Base-by-base conservation (phyloP, 225 moss, liverwort and hornwort genomes). In the Sphagnum contortum region DNA sequence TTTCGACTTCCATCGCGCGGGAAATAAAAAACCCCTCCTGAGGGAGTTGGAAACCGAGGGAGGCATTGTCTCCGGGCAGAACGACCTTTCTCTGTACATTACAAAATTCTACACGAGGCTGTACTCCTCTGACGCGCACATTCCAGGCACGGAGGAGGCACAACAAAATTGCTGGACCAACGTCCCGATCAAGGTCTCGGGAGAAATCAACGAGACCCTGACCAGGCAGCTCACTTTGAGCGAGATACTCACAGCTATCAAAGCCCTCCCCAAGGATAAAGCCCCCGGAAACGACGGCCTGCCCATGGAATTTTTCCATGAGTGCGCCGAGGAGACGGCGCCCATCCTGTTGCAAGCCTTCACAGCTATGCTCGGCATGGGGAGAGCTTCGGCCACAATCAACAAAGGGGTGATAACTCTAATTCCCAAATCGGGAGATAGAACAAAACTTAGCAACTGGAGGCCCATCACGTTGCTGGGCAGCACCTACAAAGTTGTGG, bases 281-380 rank as follows among this genome's bases (percentile, higher is more conserved):
- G 50, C 48, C 13, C 63, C 70, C 1, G 62, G 70, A 0, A 44
- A 9, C 3, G 70, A 70, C 9, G 45, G 47, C 9, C 29, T 70
- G 5, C 52, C 70, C 0, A 14, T 13, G 4, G 70, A 70, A 44
- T 70, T 70, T 44, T 63, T 62, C 0, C 45, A 62, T 7, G 54
- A 5, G 11, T 4, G 14, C 29, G 3, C 63, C 62, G 70, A 12
- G 47, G 8, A 12, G 55, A 29, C 29, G 29, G 29, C 29, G 1
- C 29, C 1, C 1, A 1, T 29, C 29, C 29, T 29, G 1, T 29
- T 6, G 29, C 62, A 3, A 14, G 8, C 2, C 45, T 4, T 2
- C 45, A 46, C 3, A 45, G 44, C 46, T 0, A 4, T 52, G 1
- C 47, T 62, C 46, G 3, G 47, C 6, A 5, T 6, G 10, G 63